Evolutionary conservation across 441 rosid species (phyloP).

Genomic region (Eutrema salsugineum): DNA sequence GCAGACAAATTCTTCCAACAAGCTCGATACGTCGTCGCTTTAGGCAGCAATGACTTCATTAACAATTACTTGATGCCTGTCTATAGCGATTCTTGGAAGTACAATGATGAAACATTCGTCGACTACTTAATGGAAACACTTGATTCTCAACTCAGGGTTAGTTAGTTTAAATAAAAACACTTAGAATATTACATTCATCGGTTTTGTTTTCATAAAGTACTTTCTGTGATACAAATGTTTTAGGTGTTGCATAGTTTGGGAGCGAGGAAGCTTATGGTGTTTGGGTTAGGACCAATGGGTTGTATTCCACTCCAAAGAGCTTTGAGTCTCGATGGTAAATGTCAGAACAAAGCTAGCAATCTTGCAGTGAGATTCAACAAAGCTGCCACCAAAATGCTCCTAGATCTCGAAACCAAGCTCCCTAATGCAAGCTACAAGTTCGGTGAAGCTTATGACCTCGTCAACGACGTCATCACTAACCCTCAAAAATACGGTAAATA

Average conservation of each 20-base stretch:
- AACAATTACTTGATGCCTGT: conserved; percentile 94
- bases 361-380: conserved; percentile 68
- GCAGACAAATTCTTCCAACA: conserved; percentile 61
- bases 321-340: conserved; percentile 52
- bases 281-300: conserved; percentile 94
- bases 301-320: conserved; percentile 95
- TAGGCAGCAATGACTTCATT: conserved; percentile 97
- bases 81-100: conserved; percentile 75
- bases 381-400: conserved; percentile 52
- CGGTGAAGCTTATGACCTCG: conserved; percentile 85
- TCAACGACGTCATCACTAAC: conserved; percentile 62
- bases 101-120: conserved; percentile 60
- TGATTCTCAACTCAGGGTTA: conserved; percentile 56
- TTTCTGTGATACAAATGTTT: neutral
- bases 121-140: conserved; percentile 75
- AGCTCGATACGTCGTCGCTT: conserved; percentile 71
- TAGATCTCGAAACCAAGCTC: conserved; percentile 39
- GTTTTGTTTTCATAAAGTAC: too few species aligned
- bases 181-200: neutral
- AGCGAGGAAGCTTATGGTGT: conserved; percentile 68
- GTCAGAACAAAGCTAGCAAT: conserved; percentile 67
- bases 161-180: neutral
- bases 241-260: conserved; percentile 63
- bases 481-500: conserved; percentile 62
- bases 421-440: conserved; percentile 61